Conservation (phyloP, 768 basidiomycete genomes). For the Amanita exitialis region DNA sequence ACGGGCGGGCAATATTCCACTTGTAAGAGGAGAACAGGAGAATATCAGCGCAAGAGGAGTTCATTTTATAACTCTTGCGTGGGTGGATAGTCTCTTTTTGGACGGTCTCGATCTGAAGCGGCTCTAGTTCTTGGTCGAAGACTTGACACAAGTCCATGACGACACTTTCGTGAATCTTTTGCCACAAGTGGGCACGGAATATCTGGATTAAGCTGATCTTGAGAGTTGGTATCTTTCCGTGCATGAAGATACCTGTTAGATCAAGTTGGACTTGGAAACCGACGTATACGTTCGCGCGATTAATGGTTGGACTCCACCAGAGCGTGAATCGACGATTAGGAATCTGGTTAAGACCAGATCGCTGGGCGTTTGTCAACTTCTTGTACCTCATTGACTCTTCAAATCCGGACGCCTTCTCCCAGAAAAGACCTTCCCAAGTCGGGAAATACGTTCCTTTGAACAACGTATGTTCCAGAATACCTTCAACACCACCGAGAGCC, state of each 20-base stretch:
- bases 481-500: conserved; percentile 94
- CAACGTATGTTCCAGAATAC: conserved; percentile 91
- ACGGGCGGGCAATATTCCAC: conserved; percentile 97
- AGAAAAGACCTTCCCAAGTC: conserved; percentile 97
- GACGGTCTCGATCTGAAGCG: conserved; percentile 96
- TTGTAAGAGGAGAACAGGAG: conserved; percentile 93
- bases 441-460: conserved; percentile 99
- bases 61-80: conserved; percentile 99
- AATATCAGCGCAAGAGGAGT: conserved; percentile 98
- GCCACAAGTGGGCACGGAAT: conserved; percentile 99
- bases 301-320: conserved; percentile 99
- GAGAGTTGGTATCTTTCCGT: conserved; percentile 95
- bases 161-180: conserved; percentile 93
- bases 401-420: conserved; percentile 97
- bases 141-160: conserved; percentile 98
- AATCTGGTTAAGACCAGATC: conserved; percentile 95
- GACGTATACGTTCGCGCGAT: conserved; percentile 98
- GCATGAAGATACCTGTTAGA: conserved; percentile 96
- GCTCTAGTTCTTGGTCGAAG: conserved; percentile 97
- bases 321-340: conserved; percentile 98
- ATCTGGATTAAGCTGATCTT: conserved; percentile 99
- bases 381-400: conserved; percentile 95
- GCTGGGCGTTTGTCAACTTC: conserved; percentile 96
- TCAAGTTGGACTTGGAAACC: conserved; percentile 99
- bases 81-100: conserved; percentile 99